Evolutionary conservation across 805 yeast species (phyloP).

Genomic region (Candida quercuum): DNA sequence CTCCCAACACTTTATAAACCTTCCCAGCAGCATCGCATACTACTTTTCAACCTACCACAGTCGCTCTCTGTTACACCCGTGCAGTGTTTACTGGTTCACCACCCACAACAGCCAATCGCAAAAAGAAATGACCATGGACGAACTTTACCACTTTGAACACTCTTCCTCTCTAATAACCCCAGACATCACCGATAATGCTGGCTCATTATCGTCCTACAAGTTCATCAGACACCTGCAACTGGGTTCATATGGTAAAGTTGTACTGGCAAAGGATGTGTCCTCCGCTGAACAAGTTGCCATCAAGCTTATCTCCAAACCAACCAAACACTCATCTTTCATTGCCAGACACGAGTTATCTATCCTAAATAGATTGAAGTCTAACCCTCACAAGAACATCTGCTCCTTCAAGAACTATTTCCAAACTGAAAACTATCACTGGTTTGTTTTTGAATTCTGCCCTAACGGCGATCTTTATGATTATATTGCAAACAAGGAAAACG

Average conservation of each 20-base stretch:
- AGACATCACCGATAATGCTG: background rate
- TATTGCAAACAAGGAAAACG: constrained; percentile 23
- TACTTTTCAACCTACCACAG: too few relatives aligned
- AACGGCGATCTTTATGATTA: constrained; percentile 65
- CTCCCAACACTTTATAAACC: too few relatives aligned
- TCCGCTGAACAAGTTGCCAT: constrained; percentile 40
- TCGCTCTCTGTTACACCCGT: too few relatives aligned
- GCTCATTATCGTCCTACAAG: constrained; percentile 1
- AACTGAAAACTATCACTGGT: constrained; percentile 42
- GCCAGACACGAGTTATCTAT: constrained; percentile 51
- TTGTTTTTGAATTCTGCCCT: constrained; percentile 63
- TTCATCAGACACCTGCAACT: constrained; percentile 13
- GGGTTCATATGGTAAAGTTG: constrained; percentile 60
- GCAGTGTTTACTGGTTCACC: too few relatives aligned
- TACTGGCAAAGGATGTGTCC: constrained; percentile 40
- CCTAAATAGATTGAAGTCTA: constrained; percentile 20
- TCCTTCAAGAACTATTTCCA: constrained; percentile 53
- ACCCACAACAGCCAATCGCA: background rate
- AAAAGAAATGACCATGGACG: too few relatives aligned
- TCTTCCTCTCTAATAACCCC: background rate
- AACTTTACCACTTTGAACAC: constrained; percentile 7
- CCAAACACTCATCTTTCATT: constrained; percentile 34
- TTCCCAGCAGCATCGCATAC: too few relatives aligned
- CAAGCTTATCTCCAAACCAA: constrained; percentile 45
- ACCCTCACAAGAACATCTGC: constrained; percentile 47